These are phyloP conservation scores for Chamaecrista fasciculata DNA, from an alignment of 306 rosid species.

Conservation along the genomic window DNA sequence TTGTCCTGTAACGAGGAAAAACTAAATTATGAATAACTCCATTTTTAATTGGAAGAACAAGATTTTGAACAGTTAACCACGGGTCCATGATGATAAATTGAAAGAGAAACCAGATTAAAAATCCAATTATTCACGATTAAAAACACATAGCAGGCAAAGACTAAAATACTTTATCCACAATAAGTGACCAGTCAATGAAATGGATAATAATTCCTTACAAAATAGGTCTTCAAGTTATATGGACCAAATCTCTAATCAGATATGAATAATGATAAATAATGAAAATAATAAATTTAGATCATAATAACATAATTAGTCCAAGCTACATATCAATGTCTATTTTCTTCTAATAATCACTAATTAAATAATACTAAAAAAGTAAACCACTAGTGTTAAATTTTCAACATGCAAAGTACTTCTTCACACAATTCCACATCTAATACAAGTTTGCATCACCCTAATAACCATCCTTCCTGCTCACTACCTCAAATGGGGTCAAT, in stretches of 20 bases:
- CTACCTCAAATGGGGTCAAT: neutral
- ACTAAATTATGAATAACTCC: neutral
- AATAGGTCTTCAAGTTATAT: neutral
- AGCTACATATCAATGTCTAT: neutral
- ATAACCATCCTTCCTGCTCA: conserved; percentile 21
- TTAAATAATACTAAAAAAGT: neutral
- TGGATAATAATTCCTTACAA: neutral
- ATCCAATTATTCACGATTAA: neutral
- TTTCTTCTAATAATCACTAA: conserved; percentile 3
- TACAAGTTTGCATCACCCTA: neutral
- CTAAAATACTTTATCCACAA: neutral
- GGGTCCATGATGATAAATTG: neutral
- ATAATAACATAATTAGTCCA: neutral
- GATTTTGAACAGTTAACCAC: conserved; percentile 21
- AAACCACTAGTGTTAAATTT: conserved; percentile 1
- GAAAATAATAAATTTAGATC: neutral
- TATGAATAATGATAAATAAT: neutral
- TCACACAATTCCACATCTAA: neutral
- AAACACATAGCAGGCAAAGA: neutral
- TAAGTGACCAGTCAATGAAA: neutral
- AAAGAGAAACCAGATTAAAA: conserved; percentile 2
- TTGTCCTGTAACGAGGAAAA: conserved; percentile 53
- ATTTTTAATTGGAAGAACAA: neutral
- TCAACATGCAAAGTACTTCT: neutral
- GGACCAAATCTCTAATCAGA: neutral